A percentile compares a stretch with the other conserved stretches of the same genome.
Evolutionary conservation across 1,139 yeast species (phyloP).

Genomic region (Magnusiomyces ingens): DNA sequence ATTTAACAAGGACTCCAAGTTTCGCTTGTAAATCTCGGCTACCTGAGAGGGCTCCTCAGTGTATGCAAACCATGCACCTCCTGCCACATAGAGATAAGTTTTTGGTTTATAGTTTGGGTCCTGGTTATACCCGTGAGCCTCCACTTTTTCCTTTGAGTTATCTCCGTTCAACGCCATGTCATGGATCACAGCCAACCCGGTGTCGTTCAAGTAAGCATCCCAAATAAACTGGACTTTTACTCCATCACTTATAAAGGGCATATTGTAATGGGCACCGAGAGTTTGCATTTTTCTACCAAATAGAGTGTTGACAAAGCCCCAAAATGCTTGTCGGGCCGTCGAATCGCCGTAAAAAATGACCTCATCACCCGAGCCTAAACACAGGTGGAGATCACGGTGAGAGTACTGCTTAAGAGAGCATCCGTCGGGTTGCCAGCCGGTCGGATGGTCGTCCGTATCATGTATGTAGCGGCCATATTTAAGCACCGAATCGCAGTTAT

Average conservation of each 20-base stretch:
- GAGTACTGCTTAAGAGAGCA: conserved; percentile 6
- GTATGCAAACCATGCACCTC: not conserved
- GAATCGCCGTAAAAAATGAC: conserved; percentile 12
- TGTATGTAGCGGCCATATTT: no score
- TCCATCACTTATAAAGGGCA: not conserved
- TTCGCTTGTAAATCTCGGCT: not conserved
- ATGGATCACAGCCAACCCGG: not conserved
- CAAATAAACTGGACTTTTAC: conserved; percentile 4
- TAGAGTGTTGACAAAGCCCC: conserved; percentile 6
- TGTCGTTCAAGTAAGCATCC: conserved; percentile 9
- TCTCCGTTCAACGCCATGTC: no score
- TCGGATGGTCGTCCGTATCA: not conserved
- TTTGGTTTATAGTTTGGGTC: no score
- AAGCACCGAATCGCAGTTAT: no score
- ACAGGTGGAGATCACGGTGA: conserved; percentile 1
- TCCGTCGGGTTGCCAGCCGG: conserved; percentile 9
- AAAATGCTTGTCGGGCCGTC: conserved; percentile 11
- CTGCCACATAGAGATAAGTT: no score
- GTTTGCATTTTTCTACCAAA: no score
- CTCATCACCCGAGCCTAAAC: conserved; percentile 5
- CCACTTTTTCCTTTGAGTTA: no score
- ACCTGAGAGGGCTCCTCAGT: no score
- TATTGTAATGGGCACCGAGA: no score
- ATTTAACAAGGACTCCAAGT: not conserved
- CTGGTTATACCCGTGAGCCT: no score